Evolutionary conservation across 2,329 filamentous ascomycete genomes (phyloP).

Genomic region (Cryphonectria naterciae): DNA sequence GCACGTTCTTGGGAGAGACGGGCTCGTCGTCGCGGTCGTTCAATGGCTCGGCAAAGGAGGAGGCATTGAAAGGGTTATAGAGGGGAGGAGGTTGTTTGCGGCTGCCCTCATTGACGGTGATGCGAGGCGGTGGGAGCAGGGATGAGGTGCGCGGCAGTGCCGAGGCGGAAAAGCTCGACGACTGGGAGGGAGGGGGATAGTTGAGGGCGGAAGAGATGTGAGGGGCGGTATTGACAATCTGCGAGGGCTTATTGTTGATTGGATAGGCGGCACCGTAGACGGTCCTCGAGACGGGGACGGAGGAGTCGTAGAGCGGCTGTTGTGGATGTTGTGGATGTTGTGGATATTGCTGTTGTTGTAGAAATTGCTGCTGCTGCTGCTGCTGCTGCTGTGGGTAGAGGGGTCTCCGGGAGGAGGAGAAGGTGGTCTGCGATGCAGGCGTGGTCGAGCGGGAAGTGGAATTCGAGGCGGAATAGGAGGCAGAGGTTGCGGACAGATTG

Average conservation of each 20-base stretch:
- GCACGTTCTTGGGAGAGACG: constrained; percentile 30
- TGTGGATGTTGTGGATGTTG: neutral
- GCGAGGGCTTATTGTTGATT: constrained; percentile 17
- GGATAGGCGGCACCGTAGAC: constrained; percentile 23
- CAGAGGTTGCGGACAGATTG: constrained; percentile 15
- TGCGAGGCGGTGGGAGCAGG: constrained; percentile 46
- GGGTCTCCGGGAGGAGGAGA: constrained; percentile 21
- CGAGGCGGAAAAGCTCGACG: constrained; percentile 36
- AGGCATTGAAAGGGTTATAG: constrained; percentile 36
- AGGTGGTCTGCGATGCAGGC: constrained; percentile 22
- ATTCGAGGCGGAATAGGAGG: constrained; percentile 19
- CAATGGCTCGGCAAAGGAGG: constrained; percentile 26
- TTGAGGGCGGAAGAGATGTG: constrained; percentile 31
- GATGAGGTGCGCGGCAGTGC: constrained; percentile 49
- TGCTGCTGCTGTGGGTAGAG: constrained; percentile 15
- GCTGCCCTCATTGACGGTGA: constrained; percentile 32
- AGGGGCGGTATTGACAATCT: constrained; percentile 23
- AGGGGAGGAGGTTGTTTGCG: constrained; percentile 28
- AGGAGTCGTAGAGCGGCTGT: constrained; percentile 14
- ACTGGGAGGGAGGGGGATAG: constrained; percentile 31
- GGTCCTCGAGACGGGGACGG: constrained; percentile 23
- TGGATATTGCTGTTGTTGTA: neutral
- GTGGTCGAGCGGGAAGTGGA: constrained; percentile 27
- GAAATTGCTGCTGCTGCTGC: constrained; percentile 2
- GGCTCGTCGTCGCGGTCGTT: constrained; percentile 32